These are phyloP conservation scores for Iris macrosiphon DNA, from an alignment of 106 monocot genomes.

Conservation along the genomic window DNA sequence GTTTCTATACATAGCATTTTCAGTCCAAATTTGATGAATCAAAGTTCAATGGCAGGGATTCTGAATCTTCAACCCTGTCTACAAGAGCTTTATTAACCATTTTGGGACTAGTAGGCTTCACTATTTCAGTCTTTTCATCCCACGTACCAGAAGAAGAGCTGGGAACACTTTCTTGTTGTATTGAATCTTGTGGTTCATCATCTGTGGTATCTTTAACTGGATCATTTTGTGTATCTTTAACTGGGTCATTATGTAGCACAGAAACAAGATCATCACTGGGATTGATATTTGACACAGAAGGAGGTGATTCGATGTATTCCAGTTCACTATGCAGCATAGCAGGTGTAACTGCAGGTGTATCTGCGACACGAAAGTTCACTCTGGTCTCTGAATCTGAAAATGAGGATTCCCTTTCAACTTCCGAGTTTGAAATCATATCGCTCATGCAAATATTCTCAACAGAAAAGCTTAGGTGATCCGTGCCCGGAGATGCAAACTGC, in stretches of 20 bases:
- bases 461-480: conserved; percentile 11
- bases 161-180: conserved; percentile 2
- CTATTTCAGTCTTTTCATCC: conserved; percentile 61
- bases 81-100: conserved; percentile 27
- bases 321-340: neutral
- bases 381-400: conserved; percentile 2
- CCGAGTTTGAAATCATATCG: conserved; percentile 14
- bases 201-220: conserved; percentile 1
- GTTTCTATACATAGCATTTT: conserved; percentile 8
- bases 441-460: conserved; percentile 6
- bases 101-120: conserved; percentile 29
- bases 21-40: conserved; percentile 16
- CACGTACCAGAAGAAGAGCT: conserved; percentile 30
- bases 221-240: no score
- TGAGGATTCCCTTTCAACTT: neutral
- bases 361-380: no score
- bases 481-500: conserved; percentile 1
- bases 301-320: neutral
- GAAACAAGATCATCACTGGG: neutral
- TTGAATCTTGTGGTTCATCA: conserved; percentile 1
- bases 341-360: neutral
- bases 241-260: neutral
- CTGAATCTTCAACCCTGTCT: conserved; percentile 19
- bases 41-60: no score
- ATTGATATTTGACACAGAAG: neutral